Percentiles rank a stretch among this genome's conserved stretches.
These are phyloP conservation scores for Sporothrix euskadiensis DNA, from an alignment of 2,329 filamentous ascomycete genomes.

Conservation along the genomic window DNA sequence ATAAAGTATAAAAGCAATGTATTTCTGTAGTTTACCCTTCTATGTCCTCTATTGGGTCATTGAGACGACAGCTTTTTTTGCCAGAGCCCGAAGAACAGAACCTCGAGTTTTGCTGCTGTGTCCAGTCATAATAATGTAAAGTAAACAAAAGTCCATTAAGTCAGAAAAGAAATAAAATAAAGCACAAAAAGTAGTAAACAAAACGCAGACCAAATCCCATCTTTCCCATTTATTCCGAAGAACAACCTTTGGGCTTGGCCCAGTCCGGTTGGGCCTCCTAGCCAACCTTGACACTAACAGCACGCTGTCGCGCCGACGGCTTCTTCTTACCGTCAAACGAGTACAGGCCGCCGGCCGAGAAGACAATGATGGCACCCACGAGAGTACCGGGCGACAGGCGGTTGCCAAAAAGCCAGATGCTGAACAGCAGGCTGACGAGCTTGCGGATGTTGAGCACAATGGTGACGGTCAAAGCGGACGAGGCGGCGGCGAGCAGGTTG, in stretches of 20 bases:
- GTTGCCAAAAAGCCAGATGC: conserved; percentile 94
- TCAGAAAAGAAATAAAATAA: background rate
- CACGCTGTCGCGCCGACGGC: conserved; percentile 37
- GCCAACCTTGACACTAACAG: conserved; percentile 36
- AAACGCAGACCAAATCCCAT: background rate
- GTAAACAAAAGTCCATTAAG: background rate
- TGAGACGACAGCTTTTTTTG: conserved; percentile 15
- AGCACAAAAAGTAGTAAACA: background rate
- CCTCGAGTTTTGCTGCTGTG: background rate
- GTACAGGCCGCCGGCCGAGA: conserved; percentile 87
- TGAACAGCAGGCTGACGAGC: conserved; percentile 83
- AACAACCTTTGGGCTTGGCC: background rate
- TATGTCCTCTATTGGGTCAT: conserved; percentile 23
- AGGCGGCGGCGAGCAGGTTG: conserved; percentile 85
- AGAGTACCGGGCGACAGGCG: conserved; percentile 73
- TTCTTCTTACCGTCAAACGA: conserved; percentile 65
- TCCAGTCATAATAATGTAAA: conserved; percentile 18
- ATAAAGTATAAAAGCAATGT: background rate
- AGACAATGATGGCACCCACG: conserved; percentile 80
- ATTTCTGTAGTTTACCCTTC: background rate
- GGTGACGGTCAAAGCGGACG: conserved; percentile 90
- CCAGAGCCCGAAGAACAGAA: background rate
- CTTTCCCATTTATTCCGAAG: background rate
- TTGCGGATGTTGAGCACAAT: conserved; percentile 96
- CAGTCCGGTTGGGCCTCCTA: background rate